Evolutionary conservation across 2,329 filamentous ascomycete species (phyloP), one percentile per base, ranked within the genome.

Genomic region (Verticillium nonalfalfae): DNA sequence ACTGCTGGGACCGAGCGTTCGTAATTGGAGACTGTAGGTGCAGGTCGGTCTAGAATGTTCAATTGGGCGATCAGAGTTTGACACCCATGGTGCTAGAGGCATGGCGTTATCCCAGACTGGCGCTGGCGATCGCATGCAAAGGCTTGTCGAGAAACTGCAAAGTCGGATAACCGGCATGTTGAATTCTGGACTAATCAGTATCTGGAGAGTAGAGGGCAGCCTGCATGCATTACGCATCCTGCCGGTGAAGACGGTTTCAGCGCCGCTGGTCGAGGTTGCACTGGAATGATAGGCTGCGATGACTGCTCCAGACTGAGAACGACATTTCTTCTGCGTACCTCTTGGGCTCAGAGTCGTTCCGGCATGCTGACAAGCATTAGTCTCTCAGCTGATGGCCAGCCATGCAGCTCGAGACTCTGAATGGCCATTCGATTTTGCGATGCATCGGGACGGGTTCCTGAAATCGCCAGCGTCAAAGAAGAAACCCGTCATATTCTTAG

Each of bases 181-280:
- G 18, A 10, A 9, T 21, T 18, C 11, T 50, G 45, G 18, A 9
- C n/a, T 26, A 10, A 18, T 26, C n/a, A 50, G 21, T 64, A 64
- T 58, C 62, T 61, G 60, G 45, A 55, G 33, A 58, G 62, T 45
- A 60, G 26, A 40, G 15, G 38, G 58, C 56, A 62, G 45, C 57
- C 50, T 38, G 57, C 18, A 62, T 52, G 45, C 45, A 50, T 50
- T 18, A n/a, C n/a, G 45, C 45, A 21, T 50, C n/a, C 45, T 50
- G 7, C 45, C 18, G 45, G 45, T n/a, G 45, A 50, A n/a, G 11
- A 50, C 45, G 18, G 45, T 50, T 50, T 21, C 18, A 50, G 45
- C n/a, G 7, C 45, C 45, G 45, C 45, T 9, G 18, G 2, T 26
- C 18, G 45, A 6, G n/a, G 18, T 18, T 18, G 26, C 26, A 26